These are phyloP conservation scores for Candida ovalis DNA, from an alignment of 805 yeast genomes.

Conservation along the genomic window DNA sequence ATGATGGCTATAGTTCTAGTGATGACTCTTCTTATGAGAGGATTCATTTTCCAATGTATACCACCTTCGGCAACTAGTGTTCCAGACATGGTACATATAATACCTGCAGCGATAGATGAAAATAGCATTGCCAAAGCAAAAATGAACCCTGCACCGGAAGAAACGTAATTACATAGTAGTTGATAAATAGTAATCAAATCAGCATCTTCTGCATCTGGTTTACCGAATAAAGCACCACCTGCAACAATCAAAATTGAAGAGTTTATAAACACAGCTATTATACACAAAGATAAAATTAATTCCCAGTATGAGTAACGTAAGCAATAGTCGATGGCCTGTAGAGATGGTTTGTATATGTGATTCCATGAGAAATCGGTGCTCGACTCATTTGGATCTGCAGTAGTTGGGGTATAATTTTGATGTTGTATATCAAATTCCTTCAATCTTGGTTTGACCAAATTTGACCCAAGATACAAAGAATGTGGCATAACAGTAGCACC, in stretches of 20 bases:
- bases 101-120: slow-evolving; percentile 89
- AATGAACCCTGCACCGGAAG: slow-evolving; percentile 75
- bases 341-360: slow-evolving; percentile 59
- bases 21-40: slow-evolving; percentile 74
- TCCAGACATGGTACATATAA: slow-evolving; percentile 91
- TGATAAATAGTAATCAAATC: slow-evolving; percentile 76
- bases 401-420: slow-evolving; percentile 12
- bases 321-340: slow-evolving; percentile 68
- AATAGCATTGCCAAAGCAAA: slow-evolving; percentile 82
- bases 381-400: slow-evolving; percentile 14
- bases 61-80: slow-evolving; percentile 93
- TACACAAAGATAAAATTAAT: slow-evolving; percentile 62
- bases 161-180: slow-evolving; percentile 54
- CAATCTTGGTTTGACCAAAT: slow-evolving; percentile 81
- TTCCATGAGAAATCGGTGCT: slow-evolving; percentile 30
- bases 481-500: slow-evolving; percentile 98
- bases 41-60: slow-evolving; percentile 72
- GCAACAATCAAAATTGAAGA: slow-evolving; percentile 79
- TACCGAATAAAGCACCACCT: slow-evolving; percentile 70
- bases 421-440: slow-evolving; percentile 61
- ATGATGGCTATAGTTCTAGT: slow-evolving; percentile 77
- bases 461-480: slow-evolving; percentile 78
- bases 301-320: slow-evolving; percentile 71
- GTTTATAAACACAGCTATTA: slow-evolving; percentile 84
- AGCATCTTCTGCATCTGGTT: slow-evolving; percentile 72